phyloP scores from a whole-genome alignment of 495 filamentous ascomycete species.

The Glarea lozoyensis region DNA sequence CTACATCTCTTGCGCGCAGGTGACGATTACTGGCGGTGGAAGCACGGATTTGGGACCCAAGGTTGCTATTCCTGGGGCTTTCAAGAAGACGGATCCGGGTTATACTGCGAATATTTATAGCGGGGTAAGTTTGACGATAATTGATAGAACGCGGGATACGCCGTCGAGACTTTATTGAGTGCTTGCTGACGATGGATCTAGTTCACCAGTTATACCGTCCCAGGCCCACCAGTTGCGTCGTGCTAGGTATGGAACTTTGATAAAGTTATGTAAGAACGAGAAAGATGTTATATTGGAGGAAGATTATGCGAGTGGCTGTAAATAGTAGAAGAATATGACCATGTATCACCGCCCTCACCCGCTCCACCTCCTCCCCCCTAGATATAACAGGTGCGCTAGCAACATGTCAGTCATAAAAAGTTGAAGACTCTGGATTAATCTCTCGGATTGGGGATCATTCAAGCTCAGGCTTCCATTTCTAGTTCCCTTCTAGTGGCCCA shows the following conservation, averaged over 20 bases:
- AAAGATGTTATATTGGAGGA: too few species aligned
- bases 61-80: conserved; percentile 42
- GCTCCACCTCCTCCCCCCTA: too few species aligned
- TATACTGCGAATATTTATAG: conserved; percentile 41
- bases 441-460: too few species aligned
- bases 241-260: conserved; percentile 1
- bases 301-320: too few species aligned
- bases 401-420: too few species aligned
- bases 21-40: conserved; percentile 47
- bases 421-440: too few species aligned
- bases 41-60: conserved; percentile 31
- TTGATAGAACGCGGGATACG: neutral
- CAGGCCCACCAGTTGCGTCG: conserved; percentile 29
- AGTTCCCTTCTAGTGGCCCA: too few species aligned
- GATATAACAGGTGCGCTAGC: too few species aligned
- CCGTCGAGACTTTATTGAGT: neutral
- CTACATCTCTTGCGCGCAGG: conserved; percentile 50
- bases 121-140: conserved; percentile 14
- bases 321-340: too few species aligned
- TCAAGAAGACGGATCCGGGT: conserved; percentile 48
- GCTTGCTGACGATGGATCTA: neutral
- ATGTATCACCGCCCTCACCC: too few species aligned
- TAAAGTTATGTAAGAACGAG: too few species aligned
- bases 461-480: too few species aligned
- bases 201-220: conserved; percentile 37